phyloP scores from a whole-genome alignment of 2,329 filamentous ascomycete species.

The Harringtonia lauricola region DNA sequence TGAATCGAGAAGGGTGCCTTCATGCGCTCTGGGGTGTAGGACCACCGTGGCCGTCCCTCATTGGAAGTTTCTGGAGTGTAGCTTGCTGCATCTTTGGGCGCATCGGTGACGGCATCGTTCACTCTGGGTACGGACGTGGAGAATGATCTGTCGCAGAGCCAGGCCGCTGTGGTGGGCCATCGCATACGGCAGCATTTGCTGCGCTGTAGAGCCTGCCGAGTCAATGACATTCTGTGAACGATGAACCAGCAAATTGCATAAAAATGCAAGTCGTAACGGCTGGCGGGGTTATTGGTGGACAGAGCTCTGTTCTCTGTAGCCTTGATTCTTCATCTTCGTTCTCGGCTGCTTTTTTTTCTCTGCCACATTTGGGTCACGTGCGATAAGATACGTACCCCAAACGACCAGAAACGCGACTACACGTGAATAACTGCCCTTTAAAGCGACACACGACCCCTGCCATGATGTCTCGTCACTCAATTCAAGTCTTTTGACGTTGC shows the following conservation, averaged over 20 bases:
- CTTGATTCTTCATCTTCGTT: no score
- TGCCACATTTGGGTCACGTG: no score
- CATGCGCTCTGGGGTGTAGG: constrained; percentile 56
- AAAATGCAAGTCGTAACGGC: no score
- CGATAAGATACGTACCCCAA: not conserved
- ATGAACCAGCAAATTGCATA: no score
- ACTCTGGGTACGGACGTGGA: not conserved
- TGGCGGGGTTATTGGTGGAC: no score
- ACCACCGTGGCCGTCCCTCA: constrained; percentile 48
- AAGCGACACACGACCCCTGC: no score
- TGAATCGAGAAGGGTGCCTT: constrained; percentile 57
- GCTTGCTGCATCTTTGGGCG: not conserved
- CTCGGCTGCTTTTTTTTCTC: no score
- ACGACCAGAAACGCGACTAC: not conserved
- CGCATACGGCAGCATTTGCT: constrained; percentile 2
- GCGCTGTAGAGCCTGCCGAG: constrained; percentile 19
- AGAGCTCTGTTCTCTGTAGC: not conserved
- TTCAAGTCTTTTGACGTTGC: not conserved
- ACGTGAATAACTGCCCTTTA: not conserved
- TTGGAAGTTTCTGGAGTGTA: not conserved
- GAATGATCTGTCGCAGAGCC: not conserved
- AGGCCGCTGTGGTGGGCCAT: no score
- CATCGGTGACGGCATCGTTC: not conserved
- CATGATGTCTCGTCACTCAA: not conserved
- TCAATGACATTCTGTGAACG: constrained; percentile 2